Evolutionary conservation across 2,329 filamentous ascomycete species (phyloP), one percentile per base, ranked within the genome.

Genomic region (Cordyceps tenuipes): DNA sequence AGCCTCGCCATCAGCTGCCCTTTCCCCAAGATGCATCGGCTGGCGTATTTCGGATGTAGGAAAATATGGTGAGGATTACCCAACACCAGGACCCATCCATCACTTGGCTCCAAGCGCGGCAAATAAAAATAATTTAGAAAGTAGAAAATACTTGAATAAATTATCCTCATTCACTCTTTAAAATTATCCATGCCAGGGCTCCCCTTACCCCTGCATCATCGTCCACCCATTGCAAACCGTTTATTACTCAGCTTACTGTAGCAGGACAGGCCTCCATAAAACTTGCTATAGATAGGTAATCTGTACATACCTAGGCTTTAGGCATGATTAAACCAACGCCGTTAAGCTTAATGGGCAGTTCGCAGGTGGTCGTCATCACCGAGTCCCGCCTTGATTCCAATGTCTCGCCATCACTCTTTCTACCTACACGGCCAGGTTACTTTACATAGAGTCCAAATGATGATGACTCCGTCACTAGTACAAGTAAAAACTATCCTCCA

Each of bases 161-260:
- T 36, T 10, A 13, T 10, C 34, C 12, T 3, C 1, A 36, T 10
- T 36, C 12, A 13, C 34, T 29, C 1, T 29, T 41, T 17, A 43
- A 41, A 17, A 17, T 43, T 15, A 8, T n/a, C 39, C 6, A n/a
- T 7, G 13, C 15, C 39, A 43, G 13, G 13, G 13, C 39, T 43
- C 39, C n/a, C 39, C 3, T 7, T 17, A 43, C 39, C 39, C 15
- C 39, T 43, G 13, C 34, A 15, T 15, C 12, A 12, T 47, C 2
- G 26, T 21, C 29, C 6, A 7, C 10, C n/a, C 53, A 55, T 47
- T 29, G n/a, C 17, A 46, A 34, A 21, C 53, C 41, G 53, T 55
- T 55, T 36, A 55, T 55, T 46, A 55, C 53, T 55, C 53, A 55
- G 53, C 53, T 55, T 34, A 55, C 53, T 17, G 29, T 21, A 29